phyloP scores from a whole-genome alignment of 2,329 filamentous ascomycete species.

The Calonectria pauciramosa region DNA sequence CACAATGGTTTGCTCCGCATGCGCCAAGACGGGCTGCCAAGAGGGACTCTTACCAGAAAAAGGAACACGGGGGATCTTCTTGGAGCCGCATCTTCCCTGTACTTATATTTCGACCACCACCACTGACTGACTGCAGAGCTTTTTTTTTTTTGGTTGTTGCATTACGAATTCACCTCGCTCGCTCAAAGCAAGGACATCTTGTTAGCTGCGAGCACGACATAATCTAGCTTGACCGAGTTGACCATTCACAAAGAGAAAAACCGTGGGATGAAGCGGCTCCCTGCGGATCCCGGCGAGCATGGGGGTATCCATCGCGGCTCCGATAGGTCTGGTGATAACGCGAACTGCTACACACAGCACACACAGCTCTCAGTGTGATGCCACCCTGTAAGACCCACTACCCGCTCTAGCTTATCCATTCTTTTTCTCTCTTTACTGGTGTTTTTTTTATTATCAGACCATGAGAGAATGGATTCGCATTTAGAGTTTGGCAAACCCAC shows the following conservation, averaged over 20 bases:
- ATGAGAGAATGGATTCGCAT: not conserved
- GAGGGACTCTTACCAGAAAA: not conserved
- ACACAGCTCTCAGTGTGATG: not conserved
- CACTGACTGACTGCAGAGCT: not conserved
- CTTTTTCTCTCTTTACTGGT: not conserved
- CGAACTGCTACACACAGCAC: not conserved
- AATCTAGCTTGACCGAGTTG: not conserved
- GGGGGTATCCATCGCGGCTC: not conserved
- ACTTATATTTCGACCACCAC: conserved; percentile 1
- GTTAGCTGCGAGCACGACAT: conserved; percentile 26
- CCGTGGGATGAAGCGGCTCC: not conserved
- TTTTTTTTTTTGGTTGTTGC: not conserved
- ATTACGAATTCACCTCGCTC: not conserved
- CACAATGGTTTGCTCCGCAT: not conserved
- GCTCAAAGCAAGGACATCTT: conserved; percentile 6
- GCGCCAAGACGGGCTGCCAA: conserved; percentile 15
- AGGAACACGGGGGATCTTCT: not conserved
- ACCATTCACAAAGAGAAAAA: not conserved
- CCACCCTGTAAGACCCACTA: not conserved
- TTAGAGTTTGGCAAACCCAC: conserved; percentile 4
- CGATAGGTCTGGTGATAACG: not conserved
- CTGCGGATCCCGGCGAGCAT: not conserved
- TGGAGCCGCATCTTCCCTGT: conserved; percentile 16
- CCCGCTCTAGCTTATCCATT: not conserved
- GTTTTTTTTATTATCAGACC: not conserved